Evolutionary conservation across 345 rosid genomes (phyloP).

Genomic region (Populus tremula): DNA sequence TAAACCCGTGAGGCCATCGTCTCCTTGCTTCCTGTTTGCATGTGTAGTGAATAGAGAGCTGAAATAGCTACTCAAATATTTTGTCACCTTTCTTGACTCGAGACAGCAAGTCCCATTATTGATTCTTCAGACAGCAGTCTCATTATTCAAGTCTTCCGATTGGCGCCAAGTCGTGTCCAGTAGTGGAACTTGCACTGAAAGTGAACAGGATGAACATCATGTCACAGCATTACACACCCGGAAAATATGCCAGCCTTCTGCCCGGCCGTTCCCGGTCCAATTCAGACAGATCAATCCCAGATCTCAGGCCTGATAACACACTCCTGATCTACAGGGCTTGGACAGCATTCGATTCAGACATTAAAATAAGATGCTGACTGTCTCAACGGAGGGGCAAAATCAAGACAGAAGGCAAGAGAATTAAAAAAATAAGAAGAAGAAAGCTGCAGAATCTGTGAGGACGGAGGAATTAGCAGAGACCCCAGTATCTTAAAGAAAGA

Average conservation of each 20-base stretch:
- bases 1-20: too few relatives aligned
- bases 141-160: neutral
- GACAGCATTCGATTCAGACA: neutral
- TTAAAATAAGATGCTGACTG: neutral
- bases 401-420: neutral
- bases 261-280: neutral
- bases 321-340: too few relatives aligned
- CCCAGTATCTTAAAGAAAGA: neutral
- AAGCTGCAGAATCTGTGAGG: neutral
- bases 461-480: neutral
- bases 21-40: too few relatives aligned
- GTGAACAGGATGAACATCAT: neutral
- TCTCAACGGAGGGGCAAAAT: neutral
- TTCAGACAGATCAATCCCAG: constrained; percentile 5
- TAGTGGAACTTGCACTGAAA: neutral
- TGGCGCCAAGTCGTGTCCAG: too few relatives aligned
- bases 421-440: neutral
- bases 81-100: constrained; percentile 17
- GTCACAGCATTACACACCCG: neutral
- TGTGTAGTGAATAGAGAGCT: too few relatives aligned
- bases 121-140: constrained; percentile 27
- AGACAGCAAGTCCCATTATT: constrained; percentile 22
- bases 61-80: constrained; percentile 6
- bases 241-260: neutral
- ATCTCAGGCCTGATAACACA: neutral